These are phyloP conservation scores for Debaryomyces udenii DNA, from an alignment of 1,139 yeast genomes.

Conservation along the genomic window DNA sequence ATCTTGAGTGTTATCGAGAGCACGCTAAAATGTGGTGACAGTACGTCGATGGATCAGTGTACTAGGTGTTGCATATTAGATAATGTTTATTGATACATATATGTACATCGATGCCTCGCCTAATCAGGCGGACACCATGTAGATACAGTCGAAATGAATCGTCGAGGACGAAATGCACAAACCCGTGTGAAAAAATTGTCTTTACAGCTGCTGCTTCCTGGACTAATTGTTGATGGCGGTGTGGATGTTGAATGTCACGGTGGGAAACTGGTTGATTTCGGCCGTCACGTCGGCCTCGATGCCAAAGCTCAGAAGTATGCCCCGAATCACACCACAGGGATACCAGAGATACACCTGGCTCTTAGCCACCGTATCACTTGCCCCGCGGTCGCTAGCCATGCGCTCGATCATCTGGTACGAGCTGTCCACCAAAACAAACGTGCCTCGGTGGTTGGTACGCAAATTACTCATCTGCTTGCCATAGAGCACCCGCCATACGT, in stretches of 20 bases:
- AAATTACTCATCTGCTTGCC: constrained; percentile 89
- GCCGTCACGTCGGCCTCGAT: constrained; percentile 66
- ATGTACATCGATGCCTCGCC: no score
- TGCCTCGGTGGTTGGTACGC: constrained; percentile 88
- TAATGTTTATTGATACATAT: no score
- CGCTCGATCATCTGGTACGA: constrained; percentile 57
- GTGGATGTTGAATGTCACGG: constrained; percentile 72
- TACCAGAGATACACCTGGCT: constrained; percentile 68
- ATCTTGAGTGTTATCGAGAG: no score
- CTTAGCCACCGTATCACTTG: constrained; percentile 50
- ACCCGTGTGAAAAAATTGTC: no score
- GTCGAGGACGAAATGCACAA: no score
- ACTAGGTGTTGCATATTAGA: no score
- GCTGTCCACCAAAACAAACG: constrained; percentile 77
- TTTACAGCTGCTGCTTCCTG: not conserved
- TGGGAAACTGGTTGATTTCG: constrained; percentile 66
- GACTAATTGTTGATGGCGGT: constrained; percentile 45
- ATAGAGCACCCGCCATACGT: constrained; percentile 81
- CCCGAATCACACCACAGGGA: constrained; percentile 84
- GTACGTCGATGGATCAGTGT: no score
- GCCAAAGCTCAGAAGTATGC: constrained; percentile 73
- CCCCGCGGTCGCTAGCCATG: constrained; percentile 56
- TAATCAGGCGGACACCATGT: no score
- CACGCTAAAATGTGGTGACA: no score
- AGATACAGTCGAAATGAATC: no score